Base-by-base conservation (phyloP, 2,329 filamentous ascomycete species). In the Apiospora pterosperma region DNA sequence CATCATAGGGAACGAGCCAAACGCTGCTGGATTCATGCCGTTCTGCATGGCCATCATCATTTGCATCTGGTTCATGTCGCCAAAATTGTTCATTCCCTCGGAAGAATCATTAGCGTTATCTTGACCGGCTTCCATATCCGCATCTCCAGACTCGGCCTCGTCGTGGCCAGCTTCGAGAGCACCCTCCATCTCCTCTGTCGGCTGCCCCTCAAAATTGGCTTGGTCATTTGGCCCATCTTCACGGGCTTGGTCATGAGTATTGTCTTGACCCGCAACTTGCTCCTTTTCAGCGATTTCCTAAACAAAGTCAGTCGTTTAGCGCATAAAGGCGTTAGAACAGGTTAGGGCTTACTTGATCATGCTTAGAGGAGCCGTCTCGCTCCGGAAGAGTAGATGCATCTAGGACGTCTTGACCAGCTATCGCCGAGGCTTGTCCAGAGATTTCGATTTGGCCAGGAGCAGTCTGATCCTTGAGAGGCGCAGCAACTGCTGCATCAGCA, bases 1-100 rank as follows among this genome's bases (percentile, higher is more conserved):
- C 92, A 97, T 97, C 88, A 95, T 93, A 62, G 90, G 84, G 73
- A 90, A 90, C 66, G 80, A 81, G 65, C 82, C 82, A 72, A 88
- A 89, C 2, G 79, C 78, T 69, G 79, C 82, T 36, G 81, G 76
- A 55, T 81, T 81, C 84, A 89, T 89, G 70, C 86, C 86, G 72
- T 90, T 85, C 78, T 91, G 85, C 90, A 93, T 86, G 78, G 88
- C 82, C 88, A 91, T 90, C 89, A 92, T 87, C 88, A 88, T 87
- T 77, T 92, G 90, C 88, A 94, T 92, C 82, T 91, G 88, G 74
- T 88, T 90, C 77, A 92, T 89, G 71, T 90, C 88, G 65, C 85
- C 87, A 74, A 55, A 55, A 55, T 85, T 90, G 73, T 84, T 85
- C 84, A 89, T 87, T 68, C 82, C 83, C 31, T 84, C 75, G 69